These are phyloP conservation scores for Fusarium tanahbumbuense DNA, from an alignment of 2,329 filamentous ascomycete species.

Conservation along the genomic window DNA sequence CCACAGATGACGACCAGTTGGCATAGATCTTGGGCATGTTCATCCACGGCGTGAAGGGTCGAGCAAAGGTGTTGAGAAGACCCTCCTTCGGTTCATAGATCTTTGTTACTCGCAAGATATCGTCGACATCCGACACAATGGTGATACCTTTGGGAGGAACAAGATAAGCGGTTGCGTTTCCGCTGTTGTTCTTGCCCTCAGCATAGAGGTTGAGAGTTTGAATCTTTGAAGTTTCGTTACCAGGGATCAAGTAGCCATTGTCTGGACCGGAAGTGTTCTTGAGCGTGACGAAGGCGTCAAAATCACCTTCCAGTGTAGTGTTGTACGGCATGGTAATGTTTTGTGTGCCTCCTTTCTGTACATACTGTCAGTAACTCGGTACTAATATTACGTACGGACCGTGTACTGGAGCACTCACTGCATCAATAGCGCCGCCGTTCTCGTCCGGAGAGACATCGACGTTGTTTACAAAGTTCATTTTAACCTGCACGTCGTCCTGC, in stretches of 20 bases:
- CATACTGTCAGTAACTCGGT: conserved; percentile 5
- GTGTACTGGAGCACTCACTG: conserved; percentile 45
- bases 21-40: conserved; percentile 85
- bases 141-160: conserved; percentile 78
- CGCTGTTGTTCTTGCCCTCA: conserved; percentile 69
- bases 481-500: conserved; percentile 72
- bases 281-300: conserved; percentile 76
- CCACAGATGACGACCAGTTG: conserved; percentile 76
- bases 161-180: conserved; percentile 81
- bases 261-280: conserved; percentile 64
- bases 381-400: neutral
- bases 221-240: conserved; percentile 72
- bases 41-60: conserved; percentile 76
- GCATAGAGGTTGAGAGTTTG: conserved; percentile 77
- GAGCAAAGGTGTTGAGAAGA: conserved; percentile 80
- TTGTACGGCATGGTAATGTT: conserved; percentile 71
- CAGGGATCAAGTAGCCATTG: conserved; percentile 64
- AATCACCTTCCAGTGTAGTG: conserved; percentile 77
- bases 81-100: conserved; percentile 82
- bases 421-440: conserved; percentile 63
- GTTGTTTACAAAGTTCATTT: conserved; percentile 66
- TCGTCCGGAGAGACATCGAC: conserved; percentile 63
- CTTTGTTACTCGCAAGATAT: conserved; percentile 83
- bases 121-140: conserved; percentile 81
- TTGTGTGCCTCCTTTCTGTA: conserved; percentile 67